Evolutionary conservation across 139 green algal species (phyloP).

Genomic region (Nannochloris sp.): DNA sequence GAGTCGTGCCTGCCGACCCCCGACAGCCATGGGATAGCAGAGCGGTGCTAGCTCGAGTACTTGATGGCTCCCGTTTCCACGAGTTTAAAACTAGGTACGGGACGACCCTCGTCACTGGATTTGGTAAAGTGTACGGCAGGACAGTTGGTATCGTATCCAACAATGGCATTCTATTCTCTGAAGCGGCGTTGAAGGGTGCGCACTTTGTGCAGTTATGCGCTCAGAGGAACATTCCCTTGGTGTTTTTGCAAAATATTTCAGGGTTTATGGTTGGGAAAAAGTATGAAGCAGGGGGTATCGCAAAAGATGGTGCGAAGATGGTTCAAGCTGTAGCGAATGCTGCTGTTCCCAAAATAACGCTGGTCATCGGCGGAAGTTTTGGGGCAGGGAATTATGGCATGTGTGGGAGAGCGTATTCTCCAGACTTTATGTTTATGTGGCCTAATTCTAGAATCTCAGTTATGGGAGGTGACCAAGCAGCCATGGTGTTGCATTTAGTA

Average conservation of each 20-base stretch:
- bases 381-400: constrained; percentile 97
- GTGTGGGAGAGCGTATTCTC: constrained; percentile 87
- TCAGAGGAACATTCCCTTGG: constrained; percentile 75
- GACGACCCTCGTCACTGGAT: constrained; percentile 83
- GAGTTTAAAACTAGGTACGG: constrained; percentile 90
- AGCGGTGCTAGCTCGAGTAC: constrained; percentile 59
- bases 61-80: constrained; percentile 80
- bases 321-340: constrained; percentile 83
- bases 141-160: constrained; percentile 88
- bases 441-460: constrained; percentile 88
- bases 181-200: constrained; percentile 79
- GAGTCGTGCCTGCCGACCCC: constrained; percentile 53
- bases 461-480: constrained; percentile 87
- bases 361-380: constrained; percentile 81
- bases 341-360: constrained; percentile 80
- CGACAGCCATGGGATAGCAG: constrained; percentile 64
- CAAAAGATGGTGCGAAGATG: constrained; percentile 95
- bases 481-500: constrained; percentile 70
- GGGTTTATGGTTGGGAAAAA: constrained; percentile 83
- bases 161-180: constrained; percentile 84
- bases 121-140: constrained; percentile 64
- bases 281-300: constrained; percentile 87
- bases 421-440: constrained; percentile 93
- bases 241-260: constrained; percentile 89
- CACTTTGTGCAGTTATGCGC: constrained; percentile 73